Evolutionary conservation across 345 rosid genomes (phyloP).

Genomic region (Salix udensis): DNA sequence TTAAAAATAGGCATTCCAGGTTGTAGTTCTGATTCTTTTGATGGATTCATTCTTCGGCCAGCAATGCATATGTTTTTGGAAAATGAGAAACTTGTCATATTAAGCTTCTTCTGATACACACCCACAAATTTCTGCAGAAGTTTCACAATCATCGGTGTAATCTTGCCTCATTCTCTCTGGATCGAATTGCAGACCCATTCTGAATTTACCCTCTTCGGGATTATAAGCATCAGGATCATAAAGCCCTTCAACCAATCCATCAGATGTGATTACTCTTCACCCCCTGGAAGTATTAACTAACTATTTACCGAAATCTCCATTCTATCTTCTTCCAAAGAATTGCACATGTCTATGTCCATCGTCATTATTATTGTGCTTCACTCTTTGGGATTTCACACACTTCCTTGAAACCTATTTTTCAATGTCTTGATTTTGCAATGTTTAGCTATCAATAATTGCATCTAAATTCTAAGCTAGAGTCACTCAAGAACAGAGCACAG

Average conservation of each 20-base stretch:
- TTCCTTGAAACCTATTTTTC: no score
- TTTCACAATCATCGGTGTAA: constrained; percentile 48
- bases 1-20: constrained; percentile 28
- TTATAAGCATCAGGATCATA: constrained; percentile 45
- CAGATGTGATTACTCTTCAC: constrained; percentile 68
- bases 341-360: no score
- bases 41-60: constrained; percentile 39
- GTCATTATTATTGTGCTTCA: no score
- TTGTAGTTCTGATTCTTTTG: constrained; percentile 44
- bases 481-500: no score
- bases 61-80: constrained; percentile 34
- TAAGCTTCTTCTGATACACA: constrained; percentile 72
- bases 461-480: constrained; percentile 27
- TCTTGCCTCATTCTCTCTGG: constrained; percentile 71
- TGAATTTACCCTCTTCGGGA: constrained; percentile 69
- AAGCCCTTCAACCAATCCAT: constrained; percentile 43
- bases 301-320: constrained; percentile 46
- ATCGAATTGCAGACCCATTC: constrained; percentile 84
- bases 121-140: constrained; percentile 61
- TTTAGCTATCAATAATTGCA: constrained; percentile 53
- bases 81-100: constrained; percentile 61
- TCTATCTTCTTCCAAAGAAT: no score
- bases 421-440: no score
- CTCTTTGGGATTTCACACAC: no score
- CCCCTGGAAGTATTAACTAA: constrained; percentile 90